Conservation (phyloP, 305 asterid species). For the Plantago coronopus region DNA sequence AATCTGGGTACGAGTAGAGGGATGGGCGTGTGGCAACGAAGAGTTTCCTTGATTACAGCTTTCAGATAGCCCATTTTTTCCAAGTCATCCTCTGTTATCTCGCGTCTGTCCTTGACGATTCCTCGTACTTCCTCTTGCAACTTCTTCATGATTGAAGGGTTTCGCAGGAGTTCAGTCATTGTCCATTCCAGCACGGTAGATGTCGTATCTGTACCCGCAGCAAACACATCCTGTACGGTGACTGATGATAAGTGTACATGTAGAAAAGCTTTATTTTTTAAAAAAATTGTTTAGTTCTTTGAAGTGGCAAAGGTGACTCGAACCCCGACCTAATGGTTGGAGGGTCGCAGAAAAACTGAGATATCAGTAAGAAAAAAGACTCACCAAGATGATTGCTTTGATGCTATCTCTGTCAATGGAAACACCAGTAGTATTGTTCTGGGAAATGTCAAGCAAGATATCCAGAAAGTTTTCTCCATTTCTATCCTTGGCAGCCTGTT, state of each 20-base stretch:
- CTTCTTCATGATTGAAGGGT: slow-evolving; percentile 27
- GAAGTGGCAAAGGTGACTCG: too few relatives aligned
- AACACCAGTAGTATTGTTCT: slow-evolving; percentile 23
- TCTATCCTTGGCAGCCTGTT: background rate
- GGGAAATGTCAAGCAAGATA: slow-evolving; percentile 41
- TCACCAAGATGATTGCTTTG: too few relatives aligned
- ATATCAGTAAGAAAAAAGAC: too few relatives aligned
- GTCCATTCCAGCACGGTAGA: slow-evolving; percentile 35
- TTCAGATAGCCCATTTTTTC: slow-evolving; percentile 34
- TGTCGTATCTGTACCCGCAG: slow-evolving; percentile 41
- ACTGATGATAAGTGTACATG: slow-evolving; percentile 2
- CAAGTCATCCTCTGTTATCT: slow-evolving; percentile 24
- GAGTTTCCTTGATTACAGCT: slow-evolving; percentile 37
- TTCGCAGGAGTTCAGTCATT: slow-evolving; percentile 33
- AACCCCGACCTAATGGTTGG: too few relatives aligned
- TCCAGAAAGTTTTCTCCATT: too few relatives aligned
- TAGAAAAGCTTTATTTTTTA: too few relatives aligned
- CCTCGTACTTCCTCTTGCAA: slow-evolving; percentile 31
- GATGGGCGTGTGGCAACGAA: slow-evolving; percentile 34
- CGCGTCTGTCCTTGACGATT: slow-evolving; percentile 14
- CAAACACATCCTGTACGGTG: slow-evolving; percentile 33
- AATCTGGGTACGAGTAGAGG: slow-evolving; percentile 25
- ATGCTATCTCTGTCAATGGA: slow-evolving; percentile 39
- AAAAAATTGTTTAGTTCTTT: too few relatives aligned
- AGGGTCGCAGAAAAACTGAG: too few relatives aligned